Evolutionary conservation across 2,329 filamentous ascomycete genomes (phyloP).

Genomic region (Penicillium hesseltinei): DNA sequence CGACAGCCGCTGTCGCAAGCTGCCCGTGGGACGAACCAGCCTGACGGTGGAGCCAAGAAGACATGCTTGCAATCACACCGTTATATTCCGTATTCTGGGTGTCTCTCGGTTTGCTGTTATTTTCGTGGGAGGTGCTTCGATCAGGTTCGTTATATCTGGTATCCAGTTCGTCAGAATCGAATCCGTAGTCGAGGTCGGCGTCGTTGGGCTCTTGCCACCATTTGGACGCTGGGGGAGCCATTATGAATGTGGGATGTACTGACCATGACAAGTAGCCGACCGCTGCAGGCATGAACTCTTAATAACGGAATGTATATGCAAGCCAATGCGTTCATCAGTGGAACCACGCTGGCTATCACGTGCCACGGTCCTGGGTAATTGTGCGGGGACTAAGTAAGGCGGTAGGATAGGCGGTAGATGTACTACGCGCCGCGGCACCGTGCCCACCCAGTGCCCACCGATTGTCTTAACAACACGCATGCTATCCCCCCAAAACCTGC

Average conservation of each 20-base stretch:
- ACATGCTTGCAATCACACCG: constrained; percentile 34
- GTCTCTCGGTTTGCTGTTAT: constrained; percentile 2
- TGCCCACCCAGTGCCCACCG: neutral
- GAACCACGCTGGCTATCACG: constrained; percentile 23
- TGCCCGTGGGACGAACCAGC: constrained; percentile 42
- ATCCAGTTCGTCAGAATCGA: constrained; percentile 27
- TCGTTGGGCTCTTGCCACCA: constrained; percentile 23
- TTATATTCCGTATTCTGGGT: constrained; percentile 1
- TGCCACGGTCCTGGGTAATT: constrained; percentile 10
- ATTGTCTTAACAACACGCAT: neutral
- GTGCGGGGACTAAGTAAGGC: neutral
- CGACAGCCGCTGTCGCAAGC: constrained; percentile 43
- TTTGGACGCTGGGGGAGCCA: constrained; percentile 14
- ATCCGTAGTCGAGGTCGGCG: constrained; percentile 26
- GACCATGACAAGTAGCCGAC: constrained; percentile 11
- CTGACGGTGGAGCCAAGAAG: constrained; percentile 46
- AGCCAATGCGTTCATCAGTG: constrained; percentile 22
- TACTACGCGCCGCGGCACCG: neutral
- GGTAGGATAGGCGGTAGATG: neutral
- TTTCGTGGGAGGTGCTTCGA: constrained; percentile 9
- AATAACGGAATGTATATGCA: constrained; percentile 19
- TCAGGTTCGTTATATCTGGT: constrained; percentile 21
- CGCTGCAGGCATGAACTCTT: constrained; percentile 9
- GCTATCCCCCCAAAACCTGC: neutral
- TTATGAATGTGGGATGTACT: constrained; percentile 4